phyloP scores from a whole-genome alignment of 495 filamentous ascomycete species.

The Pyronema omphalodes region DNA sequence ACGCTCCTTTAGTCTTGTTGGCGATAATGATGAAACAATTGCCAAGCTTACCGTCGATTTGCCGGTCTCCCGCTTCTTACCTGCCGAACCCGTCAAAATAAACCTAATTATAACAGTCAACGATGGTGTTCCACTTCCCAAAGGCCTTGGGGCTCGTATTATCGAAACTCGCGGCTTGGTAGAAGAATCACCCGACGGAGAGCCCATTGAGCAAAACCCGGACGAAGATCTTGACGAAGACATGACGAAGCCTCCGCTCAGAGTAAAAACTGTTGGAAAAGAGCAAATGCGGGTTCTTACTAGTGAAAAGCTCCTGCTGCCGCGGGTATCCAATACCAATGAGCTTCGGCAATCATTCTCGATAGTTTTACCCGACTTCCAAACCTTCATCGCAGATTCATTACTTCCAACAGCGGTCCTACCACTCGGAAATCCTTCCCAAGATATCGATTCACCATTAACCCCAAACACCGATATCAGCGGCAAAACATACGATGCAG shows the following conservation, averaged over 20 bases:
- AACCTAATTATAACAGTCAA: slow-evolving; percentile 12
- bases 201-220: not conserved
- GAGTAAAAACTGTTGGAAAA: slow-evolving; percentile 11
- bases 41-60: slow-evolving; percentile 21
- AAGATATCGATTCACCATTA: not conserved
- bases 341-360: slow-evolving; percentile 15
- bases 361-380: slow-evolving; percentile 15
- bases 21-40: slow-evolving; percentile 18
- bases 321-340: slow-evolving; percentile 5
- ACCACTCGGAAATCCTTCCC: slow-evolving; percentile 12
- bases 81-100: slow-evolving; percentile 17
- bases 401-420: slow-evolving; percentile 21
- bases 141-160: slow-evolving; percentile 15
- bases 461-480: not conserved
- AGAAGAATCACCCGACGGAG: not conserved
- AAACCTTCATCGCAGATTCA: slow-evolving; percentile 21
- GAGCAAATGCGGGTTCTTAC: slow-evolving; percentile 16
- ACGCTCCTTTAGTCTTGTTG: slow-evolving; percentile 11
- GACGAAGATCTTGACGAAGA: slow-evolving; percentile 9
- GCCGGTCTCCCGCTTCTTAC: slow-evolving; percentile 19
- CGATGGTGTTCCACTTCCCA: slow-evolving; percentile 13
- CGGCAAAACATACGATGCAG: not conserved
- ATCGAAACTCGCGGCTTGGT: slow-evolving; percentile 15
- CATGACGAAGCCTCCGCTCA: slow-evolving; percentile 1
- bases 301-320: slow-evolving; percentile 13